Evolutionary conservation across 2,329 filamentous ascomycete species (phyloP).

Genomic region (Tympanopsis confertula): DNA sequence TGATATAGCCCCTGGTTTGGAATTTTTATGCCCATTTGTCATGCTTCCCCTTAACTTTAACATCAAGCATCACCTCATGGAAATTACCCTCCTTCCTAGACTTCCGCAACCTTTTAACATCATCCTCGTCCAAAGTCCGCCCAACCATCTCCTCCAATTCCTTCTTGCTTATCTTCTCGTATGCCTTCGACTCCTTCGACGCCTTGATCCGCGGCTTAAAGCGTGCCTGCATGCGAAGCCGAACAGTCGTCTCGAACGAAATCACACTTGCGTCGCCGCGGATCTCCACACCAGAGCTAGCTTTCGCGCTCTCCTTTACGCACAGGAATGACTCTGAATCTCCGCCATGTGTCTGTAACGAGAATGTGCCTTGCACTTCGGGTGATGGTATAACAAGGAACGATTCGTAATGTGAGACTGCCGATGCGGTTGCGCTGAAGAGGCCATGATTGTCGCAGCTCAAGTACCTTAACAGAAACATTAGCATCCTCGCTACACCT

Average conservation of each 20-base stretch:
- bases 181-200: slow-evolving; percentile 70
- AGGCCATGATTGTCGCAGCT: slow-evolving; percentile 75
- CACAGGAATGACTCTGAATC: background rate
- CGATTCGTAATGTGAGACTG: slow-evolving; percentile 73
- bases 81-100: slow-evolving; percentile 80
- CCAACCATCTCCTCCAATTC: slow-evolving; percentile 77
- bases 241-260: slow-evolving; percentile 59
- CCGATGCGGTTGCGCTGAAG: slow-evolving; percentile 66
- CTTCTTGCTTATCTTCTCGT: slow-evolving; percentile 73
- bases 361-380: slow-evolving; percentile 14
- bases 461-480: slow-evolving; percentile 50
- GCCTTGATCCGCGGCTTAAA: slow-evolving; percentile 80
- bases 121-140: slow-evolving; percentile 66
- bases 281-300: slow-evolving; percentile 45
- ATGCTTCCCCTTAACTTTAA: slow-evolving; percentile 87
- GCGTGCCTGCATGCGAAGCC: slow-evolving; percentile 85
- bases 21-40: slow-evolving; percentile 69
- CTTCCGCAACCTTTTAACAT: slow-evolving; percentile 72
- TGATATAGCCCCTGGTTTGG: too few relatives aligned
- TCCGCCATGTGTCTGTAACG: background rate
- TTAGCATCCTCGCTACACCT: slow-evolving; percentile 1
- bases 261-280: slow-evolving; percentile 64
- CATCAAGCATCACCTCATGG: slow-evolving; percentile 72
- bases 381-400: slow-evolving; percentile 47
- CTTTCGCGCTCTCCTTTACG: slow-evolving; percentile 17